Conservation (phyloP, 2,329 filamentous ascomycete species). For the Fusarium nodosum region DNA sequence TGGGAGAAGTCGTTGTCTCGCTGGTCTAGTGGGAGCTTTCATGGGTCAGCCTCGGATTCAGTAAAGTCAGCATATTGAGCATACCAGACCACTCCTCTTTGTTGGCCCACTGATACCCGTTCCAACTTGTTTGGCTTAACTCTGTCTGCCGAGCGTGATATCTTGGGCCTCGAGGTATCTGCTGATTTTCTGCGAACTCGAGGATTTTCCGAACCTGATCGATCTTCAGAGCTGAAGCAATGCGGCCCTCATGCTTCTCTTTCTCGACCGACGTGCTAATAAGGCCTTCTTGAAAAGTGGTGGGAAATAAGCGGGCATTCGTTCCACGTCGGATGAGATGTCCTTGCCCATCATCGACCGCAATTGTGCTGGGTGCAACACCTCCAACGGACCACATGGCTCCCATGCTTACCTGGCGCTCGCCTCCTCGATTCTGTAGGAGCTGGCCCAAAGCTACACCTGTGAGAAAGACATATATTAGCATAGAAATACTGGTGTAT, state of each 20-base stretch:
- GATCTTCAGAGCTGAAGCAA: constrained; percentile 86
- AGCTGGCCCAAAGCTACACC: constrained; percentile 48
- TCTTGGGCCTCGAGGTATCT: constrained; percentile 18
- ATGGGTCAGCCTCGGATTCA: constrained; percentile 15
- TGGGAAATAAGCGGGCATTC: constrained; percentile 75
- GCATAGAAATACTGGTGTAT: background rate
- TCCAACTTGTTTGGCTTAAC: constrained; percentile 45
- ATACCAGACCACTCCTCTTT: constrained; percentile 32
- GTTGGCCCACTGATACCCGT: constrained; percentile 47
- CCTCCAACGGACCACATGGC: constrained; percentile 84
- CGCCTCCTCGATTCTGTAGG: constrained; percentile 43
- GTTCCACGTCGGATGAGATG: constrained; percentile 77
- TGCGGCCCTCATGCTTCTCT: constrained; percentile 77
- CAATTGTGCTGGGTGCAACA: constrained; percentile 67
- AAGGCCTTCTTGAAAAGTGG: constrained; percentile 61
- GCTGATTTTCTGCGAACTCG: constrained; percentile 58
- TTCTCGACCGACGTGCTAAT: constrained; percentile 69
- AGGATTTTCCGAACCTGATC: constrained; percentile 77
- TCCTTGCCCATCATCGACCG: constrained; percentile 73
- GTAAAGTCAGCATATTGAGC: background rate
- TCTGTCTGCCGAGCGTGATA: constrained; percentile 1
- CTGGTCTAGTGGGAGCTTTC: constrained; percentile 35
- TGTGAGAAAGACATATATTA: constrained; percentile 24
- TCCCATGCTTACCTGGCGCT: constrained; percentile 72
- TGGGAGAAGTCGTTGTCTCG: constrained; percentile 66